Conservation (phyloP, 2,329 filamentous ascomycete species). For the Aaosphaeria arxii region DNA sequence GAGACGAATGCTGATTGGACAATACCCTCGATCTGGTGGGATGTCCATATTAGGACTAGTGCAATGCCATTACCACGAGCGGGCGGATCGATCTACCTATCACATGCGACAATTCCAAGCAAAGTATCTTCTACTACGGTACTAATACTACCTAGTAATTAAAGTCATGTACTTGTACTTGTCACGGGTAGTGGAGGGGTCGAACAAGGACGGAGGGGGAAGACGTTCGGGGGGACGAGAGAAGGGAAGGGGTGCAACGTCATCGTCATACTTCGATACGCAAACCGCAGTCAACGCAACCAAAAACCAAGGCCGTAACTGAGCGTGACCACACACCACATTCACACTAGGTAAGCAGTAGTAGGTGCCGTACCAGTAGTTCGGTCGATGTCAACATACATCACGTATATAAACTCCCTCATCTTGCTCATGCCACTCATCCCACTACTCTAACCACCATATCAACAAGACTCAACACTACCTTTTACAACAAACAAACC, state of each 20-base stretch:
- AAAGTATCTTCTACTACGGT: too few species aligned
- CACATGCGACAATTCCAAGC: too few species aligned
- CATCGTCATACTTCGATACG: constrained; percentile 6
- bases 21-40: too few species aligned
- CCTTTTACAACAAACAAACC: neutral
- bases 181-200: neutral
- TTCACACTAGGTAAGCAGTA: neutral
- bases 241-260: constrained; percentile 13
- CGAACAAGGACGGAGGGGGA: constrained; percentile 1
- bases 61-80: too few species aligned
- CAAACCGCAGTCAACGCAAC: neutral
- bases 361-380: too few species aligned
- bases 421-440: neutral
- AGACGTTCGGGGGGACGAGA: neutral
- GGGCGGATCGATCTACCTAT: too few species aligned
- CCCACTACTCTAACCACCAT: neutral
- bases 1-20: too few species aligned
- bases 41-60: too few species aligned
- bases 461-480: neutral
- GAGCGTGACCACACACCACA: neutral
- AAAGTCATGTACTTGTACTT: too few species aligned
- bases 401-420: too few species aligned
- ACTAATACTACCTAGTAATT: too few species aligned
- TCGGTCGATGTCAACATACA: too few species aligned
- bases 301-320: neutral